Percentiles rank a stretch among this genome's conserved stretches.
These are phyloP conservation scores for Nannochloris sp. DNA, from an alignment of 139 green algal genomes.

Conservation along the genomic window DNA sequence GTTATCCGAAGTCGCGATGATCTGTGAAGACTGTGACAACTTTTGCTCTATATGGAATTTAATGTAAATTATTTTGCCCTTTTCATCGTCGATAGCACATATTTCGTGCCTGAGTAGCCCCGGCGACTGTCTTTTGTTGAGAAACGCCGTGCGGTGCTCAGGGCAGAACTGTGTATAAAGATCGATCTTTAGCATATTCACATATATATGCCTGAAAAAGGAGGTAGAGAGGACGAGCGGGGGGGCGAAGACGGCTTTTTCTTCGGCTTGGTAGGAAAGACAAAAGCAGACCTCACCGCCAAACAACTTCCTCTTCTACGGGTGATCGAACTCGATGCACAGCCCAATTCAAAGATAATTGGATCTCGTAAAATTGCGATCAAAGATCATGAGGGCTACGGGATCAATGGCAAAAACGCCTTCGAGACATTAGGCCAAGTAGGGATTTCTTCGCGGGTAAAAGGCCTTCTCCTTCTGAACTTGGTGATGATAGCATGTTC, in stretches of 20 bases:
- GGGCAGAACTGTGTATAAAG: no score
- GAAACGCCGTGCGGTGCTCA: no score
- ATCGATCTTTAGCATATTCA: no score
- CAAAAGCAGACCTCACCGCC: not conserved
- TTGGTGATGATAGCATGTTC: slow-evolving; percentile 29
- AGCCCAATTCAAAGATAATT: no score
- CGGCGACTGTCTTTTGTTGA: no score
- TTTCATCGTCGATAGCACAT: no score
- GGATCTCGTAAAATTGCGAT: not conserved
- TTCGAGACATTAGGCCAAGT: not conserved
- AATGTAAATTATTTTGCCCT: not conserved
- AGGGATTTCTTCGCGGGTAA: slow-evolving; percentile 8
- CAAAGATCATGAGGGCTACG: not conserved
- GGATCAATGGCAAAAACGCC: not conserved
- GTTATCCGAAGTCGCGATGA: slow-evolving; percentile 19
- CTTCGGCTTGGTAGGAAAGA: not conserved
- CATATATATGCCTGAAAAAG: no score
- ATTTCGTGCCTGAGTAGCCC: no score
- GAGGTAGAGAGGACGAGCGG: no score
- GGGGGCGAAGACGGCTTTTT: no score
- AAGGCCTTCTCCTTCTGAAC: slow-evolving; percentile 31
- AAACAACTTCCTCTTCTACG: not conserved
- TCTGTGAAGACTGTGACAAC: slow-evolving; percentile 2
- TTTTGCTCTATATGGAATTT: slow-evolving; percentile 2
- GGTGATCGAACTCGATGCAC: not conserved